These are phyloP conservation scores for Hirschfeldia incana DNA, from an alignment of 345 rosid species.

Conservation along the genomic window DNA sequence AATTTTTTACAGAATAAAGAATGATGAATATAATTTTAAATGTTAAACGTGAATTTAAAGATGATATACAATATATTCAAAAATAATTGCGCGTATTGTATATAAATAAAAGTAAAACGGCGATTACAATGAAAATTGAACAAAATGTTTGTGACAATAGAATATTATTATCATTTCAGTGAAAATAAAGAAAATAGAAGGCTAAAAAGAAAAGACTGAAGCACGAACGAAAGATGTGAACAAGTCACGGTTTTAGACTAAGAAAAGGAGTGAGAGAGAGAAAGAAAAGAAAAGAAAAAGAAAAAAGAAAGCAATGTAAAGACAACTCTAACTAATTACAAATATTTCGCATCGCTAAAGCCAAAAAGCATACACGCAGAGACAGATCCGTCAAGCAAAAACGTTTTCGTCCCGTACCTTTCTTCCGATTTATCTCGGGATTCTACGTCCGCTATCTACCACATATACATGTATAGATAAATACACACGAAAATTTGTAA, in stretches of 20 bases:
- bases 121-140: neutral
- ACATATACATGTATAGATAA: conserved; percentile 3
- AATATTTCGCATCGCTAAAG: conserved; percentile 29
- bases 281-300: neutral
- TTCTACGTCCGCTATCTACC: conserved; percentile 38
- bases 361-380: conserved; percentile 32
- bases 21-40: neutral
- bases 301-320: conserved; percentile 26
- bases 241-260: conserved; percentile 32
- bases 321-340: conserved; percentile 30
- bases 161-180: neutral
- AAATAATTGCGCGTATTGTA: neutral
- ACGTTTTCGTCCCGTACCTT: conserved; percentile 39
- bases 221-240: conserved; percentile 37
- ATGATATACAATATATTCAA: neutral
- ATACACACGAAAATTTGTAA: conserved; percentile 7
- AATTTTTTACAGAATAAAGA: neutral
- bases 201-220: neutral
- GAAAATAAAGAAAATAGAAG: neutral
- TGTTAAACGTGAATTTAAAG: neutral
- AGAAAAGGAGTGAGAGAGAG: conserved; percentile 5
- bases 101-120: neutral
- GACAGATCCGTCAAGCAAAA: conserved; percentile 38
- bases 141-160: neutral
- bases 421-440: conserved; percentile 42